Percentiles rank a stretch among this genome's conserved stretches.
These are phyloP conservation scores for Ceratobasidium sp. DNA, from an alignment of 1,284 basidiomycete species.

Conservation along the genomic window DNA sequence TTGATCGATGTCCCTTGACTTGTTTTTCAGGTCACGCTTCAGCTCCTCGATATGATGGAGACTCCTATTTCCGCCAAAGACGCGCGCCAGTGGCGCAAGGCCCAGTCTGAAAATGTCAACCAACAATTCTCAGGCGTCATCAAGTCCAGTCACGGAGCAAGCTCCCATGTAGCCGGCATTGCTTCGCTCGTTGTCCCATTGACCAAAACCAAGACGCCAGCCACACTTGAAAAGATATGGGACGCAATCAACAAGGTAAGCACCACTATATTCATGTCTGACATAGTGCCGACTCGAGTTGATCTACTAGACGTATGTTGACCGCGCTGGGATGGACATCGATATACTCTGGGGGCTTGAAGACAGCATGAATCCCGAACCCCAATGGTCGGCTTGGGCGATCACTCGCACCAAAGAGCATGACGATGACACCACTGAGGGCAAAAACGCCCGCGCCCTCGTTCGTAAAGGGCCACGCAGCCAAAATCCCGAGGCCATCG, in stretches of 20 bases:
- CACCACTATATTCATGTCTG: not conserved
- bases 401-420: constrained; percentile 12
- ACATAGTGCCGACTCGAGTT: not conserved
- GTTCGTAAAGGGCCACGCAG: constrained; percentile 10
- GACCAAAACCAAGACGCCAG: constrained; percentile 40
- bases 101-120: constrained; percentile 34
- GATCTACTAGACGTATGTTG: constrained; percentile 34
- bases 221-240: constrained; percentile 41
- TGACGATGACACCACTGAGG: constrained; percentile 1
- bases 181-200: constrained; percentile 36
- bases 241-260: constrained; percentile 40
- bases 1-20: not conserved
- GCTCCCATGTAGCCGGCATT: constrained; percentile 28
- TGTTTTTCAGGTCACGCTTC: constrained; percentile 34
- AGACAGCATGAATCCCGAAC: constrained; percentile 39
- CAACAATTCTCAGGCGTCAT: constrained; percentile 1
- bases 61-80: constrained; percentile 36
- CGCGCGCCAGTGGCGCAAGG: constrained; percentile 20
- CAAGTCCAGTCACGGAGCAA: constrained; percentile 27
- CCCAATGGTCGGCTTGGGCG: constrained; percentile 41
- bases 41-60: constrained; percentile 41
- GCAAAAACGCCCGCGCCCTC: constrained; percentile 4
- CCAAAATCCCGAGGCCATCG: not conserved
- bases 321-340: constrained; percentile 39
- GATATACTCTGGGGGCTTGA: constrained; percentile 41